Conservation (phyloP, 129 eudicot genomes). For the Lactuca saligna region DNA sequence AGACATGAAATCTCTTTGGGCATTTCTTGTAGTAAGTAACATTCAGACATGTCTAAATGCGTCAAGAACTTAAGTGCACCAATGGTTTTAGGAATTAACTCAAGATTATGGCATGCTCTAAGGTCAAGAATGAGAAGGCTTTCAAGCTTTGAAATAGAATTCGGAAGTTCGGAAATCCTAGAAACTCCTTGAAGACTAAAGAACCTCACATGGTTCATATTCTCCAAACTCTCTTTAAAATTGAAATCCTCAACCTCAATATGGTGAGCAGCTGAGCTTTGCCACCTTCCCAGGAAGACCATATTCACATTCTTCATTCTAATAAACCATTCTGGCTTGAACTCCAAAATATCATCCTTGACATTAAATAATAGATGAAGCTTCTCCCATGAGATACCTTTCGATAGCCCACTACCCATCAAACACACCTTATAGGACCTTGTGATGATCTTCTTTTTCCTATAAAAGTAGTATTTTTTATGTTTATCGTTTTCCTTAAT, state of each 20-base stretch:
- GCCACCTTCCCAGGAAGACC: constrained; percentile 55
- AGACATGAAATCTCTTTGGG: constrained; percentile 44
- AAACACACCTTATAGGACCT: constrained; percentile 36
- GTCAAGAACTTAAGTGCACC: constrained; percentile 47
- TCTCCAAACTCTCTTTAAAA: constrained; percentile 21
- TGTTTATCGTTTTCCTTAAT: not conserved
- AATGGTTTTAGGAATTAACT: constrained; percentile 38
- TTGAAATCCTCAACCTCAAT: constrained; percentile 44
- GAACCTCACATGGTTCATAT: constrained; percentile 36
- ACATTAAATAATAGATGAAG: constrained; percentile 47
- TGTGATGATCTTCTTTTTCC: constrained; percentile 10
- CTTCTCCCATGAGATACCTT: constrained; percentile 23
- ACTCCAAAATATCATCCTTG: constrained; percentile 33
- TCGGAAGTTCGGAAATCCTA: constrained; percentile 36
- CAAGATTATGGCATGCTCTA: constrained; percentile 55
- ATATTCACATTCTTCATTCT: constrained; percentile 41
- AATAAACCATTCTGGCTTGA: constrained; percentile 44
- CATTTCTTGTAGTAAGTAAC: constrained; percentile 43
- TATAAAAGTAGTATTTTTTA: not conserved
- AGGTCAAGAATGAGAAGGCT: constrained; percentile 49
- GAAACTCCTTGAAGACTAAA: constrained; percentile 67
- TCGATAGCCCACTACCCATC: constrained; percentile 39
- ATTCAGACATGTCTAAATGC: constrained; percentile 59
- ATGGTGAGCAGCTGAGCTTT: constrained; percentile 34
- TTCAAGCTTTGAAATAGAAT: constrained; percentile 34